phyloP scores from a whole-genome alignment of 176 grass and related monocot species.

The Areca catechu region DNA sequence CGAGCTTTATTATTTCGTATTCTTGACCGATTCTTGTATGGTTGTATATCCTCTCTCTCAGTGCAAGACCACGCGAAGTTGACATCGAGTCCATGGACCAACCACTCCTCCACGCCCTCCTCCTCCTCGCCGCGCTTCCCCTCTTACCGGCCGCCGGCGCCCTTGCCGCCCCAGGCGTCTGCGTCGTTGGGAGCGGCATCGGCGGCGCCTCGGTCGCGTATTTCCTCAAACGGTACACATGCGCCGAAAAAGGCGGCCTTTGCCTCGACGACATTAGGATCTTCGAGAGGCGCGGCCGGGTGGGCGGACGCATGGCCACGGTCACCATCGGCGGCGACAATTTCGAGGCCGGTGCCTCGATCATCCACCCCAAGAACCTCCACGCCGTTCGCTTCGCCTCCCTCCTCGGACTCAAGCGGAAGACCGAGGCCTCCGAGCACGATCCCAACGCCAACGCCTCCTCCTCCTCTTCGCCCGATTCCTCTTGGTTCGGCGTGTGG shows the following conservation, averaged over 20 bases:
- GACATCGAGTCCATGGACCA: no score
- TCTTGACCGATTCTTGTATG: no score
- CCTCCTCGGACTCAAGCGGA: slow-evolving; percentile 34
- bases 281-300: slow-evolving; percentile 44
- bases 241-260: background rate
- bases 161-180: slow-evolving; percentile 8
- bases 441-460: slow-evolving; percentile 9
- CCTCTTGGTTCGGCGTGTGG: slow-evolving; percentile 69
- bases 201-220: slow-evolving; percentile 66
- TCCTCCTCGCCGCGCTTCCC: slow-evolving; percentile 1
- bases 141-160: background rate
- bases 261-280: slow-evolving; percentile 36
- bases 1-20: no score
- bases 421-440: slow-evolving; percentile 15
- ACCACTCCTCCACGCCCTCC: background rate
- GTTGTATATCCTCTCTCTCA: no score
- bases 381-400: slow-evolving; percentile 52
- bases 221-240: slow-evolving; percentile 66
- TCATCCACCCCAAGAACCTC: slow-evolving; percentile 69
- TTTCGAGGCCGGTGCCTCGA: slow-evolving; percentile 72
- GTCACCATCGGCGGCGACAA: slow-evolving; percentile 45
- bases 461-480: background rate
- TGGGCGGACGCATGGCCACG: slow-evolving; percentile 62
- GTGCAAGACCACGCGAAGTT: no score
- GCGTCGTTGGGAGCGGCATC: slow-evolving; percentile 73